phyloP scores from a whole-genome alignment of 129 eudicot genomes.

The Tagetes erecta region DNA sequence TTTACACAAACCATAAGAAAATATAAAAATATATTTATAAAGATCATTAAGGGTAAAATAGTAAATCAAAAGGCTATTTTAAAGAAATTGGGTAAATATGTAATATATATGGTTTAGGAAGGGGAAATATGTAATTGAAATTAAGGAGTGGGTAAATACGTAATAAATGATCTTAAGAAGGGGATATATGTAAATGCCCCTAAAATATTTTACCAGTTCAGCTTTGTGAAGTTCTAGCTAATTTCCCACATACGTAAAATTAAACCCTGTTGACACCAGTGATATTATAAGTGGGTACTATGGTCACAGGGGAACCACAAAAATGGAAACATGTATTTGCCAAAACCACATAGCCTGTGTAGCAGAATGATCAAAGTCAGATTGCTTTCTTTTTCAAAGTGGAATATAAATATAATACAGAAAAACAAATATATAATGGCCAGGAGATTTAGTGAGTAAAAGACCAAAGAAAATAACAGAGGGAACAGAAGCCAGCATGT shows the following conservation, averaged over 20 bases:
- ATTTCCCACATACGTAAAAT: neutral
- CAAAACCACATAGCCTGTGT: neutral
- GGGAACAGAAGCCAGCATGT: constrained; percentile 17
- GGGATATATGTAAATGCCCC: too few relatives aligned
- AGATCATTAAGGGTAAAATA: too few relatives aligned
- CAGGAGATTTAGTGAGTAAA: neutral
- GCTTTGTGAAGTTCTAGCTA: neutral
- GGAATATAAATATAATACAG: neutral
- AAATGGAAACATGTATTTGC: neutral
- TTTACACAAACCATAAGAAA: too few relatives aligned
- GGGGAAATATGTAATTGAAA: too few relatives aligned
- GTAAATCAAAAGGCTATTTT: too few relatives aligned
- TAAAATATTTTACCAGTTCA: neutral
- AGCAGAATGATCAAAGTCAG: neutral
- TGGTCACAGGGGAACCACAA: constrained; percentile 1
- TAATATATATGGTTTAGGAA: too few relatives aligned
- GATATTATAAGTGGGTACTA: constrained; percentile 15
- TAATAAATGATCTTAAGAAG: too few relatives aligned
- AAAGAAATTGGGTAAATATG: too few relatives aligned
- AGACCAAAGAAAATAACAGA: constrained; percentile 5
- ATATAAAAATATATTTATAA: too few relatives aligned
- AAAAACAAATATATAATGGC: neutral
- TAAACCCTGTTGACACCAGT: neutral
- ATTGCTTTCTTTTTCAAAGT: neutral
- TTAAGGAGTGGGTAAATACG: too few relatives aligned